A percentile compares a stretch with the other conserved stretches of the same genome.
phyloP scores from a whole-genome alignment of 306 rosid species.

The Canavalia ensiformis region DNA sequence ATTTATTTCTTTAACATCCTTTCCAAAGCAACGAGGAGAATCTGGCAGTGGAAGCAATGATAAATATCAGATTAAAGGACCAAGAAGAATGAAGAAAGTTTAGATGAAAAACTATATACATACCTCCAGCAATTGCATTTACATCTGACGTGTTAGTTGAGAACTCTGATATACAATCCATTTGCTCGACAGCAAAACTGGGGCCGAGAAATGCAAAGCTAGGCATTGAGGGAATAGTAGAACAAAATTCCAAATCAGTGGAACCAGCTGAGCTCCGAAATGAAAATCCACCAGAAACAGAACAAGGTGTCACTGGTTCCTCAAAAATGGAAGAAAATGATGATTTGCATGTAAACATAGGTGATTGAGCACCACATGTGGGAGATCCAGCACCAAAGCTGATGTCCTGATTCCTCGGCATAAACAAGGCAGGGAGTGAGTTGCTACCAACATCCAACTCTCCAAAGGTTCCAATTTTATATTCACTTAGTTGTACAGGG shows the following conservation, averaged over 20 bases:
- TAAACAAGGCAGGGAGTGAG: constrained; percentile 59
- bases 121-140: constrained; percentile 57
- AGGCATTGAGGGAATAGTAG: constrained; percentile 63
- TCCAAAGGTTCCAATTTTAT: constrained; percentile 39
- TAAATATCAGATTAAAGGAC: not conserved
- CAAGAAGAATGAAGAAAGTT: not conserved
- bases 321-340: constrained; percentile 66
- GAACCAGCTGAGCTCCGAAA: constrained; percentile 56
- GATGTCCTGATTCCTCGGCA: constrained; percentile 72
- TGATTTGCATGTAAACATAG: constrained; percentile 66
- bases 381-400: constrained; percentile 71
- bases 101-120: constrained; percentile 14
- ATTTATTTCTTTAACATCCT: constrained; percentile 45
- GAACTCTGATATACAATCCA: constrained; percentile 52
- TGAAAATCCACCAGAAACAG: constrained; percentile 62
- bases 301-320: constrained; percentile 60
- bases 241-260: constrained; percentile 48
- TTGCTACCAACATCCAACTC: constrained; percentile 51
- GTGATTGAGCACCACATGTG: constrained; percentile 59
- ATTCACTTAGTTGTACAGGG: constrained; percentile 47
- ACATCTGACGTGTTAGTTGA: constrained; percentile 49
- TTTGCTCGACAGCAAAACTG: constrained; percentile 52
- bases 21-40: constrained; percentile 55
- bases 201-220: constrained; percentile 78
- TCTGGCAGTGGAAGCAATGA: constrained; percentile 54